A percentile compares a stretch with the other conserved stretches of the same genome.
phyloP scores from a whole-genome alignment of 1,284 basidiomycete genomes.

The Farysia itapuensis region DNA sequence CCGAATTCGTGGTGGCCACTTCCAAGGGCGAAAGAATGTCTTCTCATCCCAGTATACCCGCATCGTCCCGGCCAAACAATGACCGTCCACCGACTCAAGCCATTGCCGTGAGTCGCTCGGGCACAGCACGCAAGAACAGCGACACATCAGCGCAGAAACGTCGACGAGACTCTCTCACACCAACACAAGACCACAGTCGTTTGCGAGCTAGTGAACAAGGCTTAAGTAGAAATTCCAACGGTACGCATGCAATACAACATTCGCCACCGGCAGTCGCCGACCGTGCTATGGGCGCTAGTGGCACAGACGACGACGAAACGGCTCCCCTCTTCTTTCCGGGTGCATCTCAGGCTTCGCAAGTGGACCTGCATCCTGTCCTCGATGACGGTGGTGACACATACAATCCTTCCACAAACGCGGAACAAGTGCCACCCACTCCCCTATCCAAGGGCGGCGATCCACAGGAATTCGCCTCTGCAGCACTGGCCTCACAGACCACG shows the following conservation, averaged over 20 bases:
- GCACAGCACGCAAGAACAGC: not conserved
- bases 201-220: too few relatives aligned
- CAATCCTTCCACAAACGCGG: not conserved
- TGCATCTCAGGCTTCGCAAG: conserved; percentile 6
- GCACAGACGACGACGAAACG: conserved; percentile 1
- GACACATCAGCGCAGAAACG: not conserved
- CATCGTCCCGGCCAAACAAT: not conserved
- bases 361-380: not conserved
- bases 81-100: not conserved
- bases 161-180: not conserved
- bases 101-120: not conserved
- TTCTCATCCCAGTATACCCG: not conserved
- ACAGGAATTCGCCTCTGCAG: conserved; percentile 2
- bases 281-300: not conserved
- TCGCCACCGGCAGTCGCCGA: not conserved
- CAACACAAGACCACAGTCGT: too few relatives aligned
- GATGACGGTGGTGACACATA: not conserved
- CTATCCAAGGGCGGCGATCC: conserved; percentile 21
- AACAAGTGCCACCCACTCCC: conserved; percentile 10
- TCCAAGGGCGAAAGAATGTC: conserved; percentile 6
- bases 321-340: conserved; percentile 26
- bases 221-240: too few relatives aligned
- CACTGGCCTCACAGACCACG: not conserved
- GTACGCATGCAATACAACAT: not conserved
- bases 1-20: conserved; percentile 46